Percentiles rank a stretch among this genome's conserved stretches.
phyloP scores from a whole-genome alignment of 75 land plant species.

The Picea glauca region DNA sequence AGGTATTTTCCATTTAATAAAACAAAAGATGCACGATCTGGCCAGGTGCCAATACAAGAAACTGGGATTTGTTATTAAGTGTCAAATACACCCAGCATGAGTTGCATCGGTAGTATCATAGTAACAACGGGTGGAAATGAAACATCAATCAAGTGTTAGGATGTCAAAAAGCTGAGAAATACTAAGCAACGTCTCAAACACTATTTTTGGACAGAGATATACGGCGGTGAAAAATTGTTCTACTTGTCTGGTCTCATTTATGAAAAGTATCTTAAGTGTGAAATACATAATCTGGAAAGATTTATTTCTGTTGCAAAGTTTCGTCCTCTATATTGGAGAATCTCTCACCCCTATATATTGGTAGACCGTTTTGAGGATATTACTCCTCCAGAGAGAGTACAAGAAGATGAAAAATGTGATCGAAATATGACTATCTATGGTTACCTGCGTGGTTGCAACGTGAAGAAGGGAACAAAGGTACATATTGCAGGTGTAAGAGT shows the following conservation, averaged over 20 bases:
- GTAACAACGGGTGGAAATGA: too few relatives aligned
- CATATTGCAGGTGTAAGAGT: slow-evolving; percentile 99
- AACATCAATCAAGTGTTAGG: too few relatives aligned
- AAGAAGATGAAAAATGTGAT: slow-evolving; percentile 75
- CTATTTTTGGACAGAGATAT: not conserved
- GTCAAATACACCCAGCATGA: too few relatives aligned
- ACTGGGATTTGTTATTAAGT: too few relatives aligned
- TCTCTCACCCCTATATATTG: slow-evolving; percentile 83
- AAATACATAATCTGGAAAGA: slow-evolving; percentile 65
- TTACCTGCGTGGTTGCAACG: slow-evolving; percentile 90
- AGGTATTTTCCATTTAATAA: too few relatives aligned
- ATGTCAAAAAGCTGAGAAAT: too few relatives aligned
- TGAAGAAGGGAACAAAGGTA: slow-evolving; percentile 52
- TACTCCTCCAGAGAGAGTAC: slow-evolving; percentile 81
- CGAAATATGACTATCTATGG: slow-evolving; percentile 91
- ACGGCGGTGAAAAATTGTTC: not conserved
- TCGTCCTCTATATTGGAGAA: slow-evolving; percentile 82
- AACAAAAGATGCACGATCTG: too few relatives aligned
- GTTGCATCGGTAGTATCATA: too few relatives aligned
- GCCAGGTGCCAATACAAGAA: too few relatives aligned
- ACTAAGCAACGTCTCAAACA: not conserved
- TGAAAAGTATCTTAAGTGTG: too few relatives aligned
- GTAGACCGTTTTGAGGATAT: slow-evolving; percentile 98
- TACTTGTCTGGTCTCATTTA: too few relatives aligned
- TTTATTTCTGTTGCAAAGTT: too few relatives aligned